Base-by-base conservation (phyloP, 306 rosid species). In the Prunus fruticosa region DNA sequence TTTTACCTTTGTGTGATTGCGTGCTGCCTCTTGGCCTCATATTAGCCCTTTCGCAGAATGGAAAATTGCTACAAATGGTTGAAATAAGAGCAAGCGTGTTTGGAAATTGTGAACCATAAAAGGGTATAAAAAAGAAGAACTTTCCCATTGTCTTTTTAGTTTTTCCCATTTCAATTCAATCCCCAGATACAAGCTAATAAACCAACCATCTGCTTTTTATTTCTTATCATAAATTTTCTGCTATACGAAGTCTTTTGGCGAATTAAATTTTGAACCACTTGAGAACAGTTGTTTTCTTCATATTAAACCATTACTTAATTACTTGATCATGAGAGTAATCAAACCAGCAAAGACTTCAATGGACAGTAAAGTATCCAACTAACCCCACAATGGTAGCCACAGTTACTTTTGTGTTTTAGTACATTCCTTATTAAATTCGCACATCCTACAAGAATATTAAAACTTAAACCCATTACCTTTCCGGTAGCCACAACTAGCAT, bases 1-100 rank as follows among this genome's bases (percentile, higher is more conserved):
- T 34, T 12, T 16, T 22, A 23, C 74, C 80, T 86, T 69, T 82
- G 76, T 82, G 88, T 72, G 83, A 79, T 74, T 84, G 83, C 85
- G 85, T 82, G 90, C 82, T 51, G 25, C 69, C 51, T 43, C 51
- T 2, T 6, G 43, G 43, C 43, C 43, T 34, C 41, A 34, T 34
- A 34, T n/a, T n/a, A 34, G 8, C 8, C 38, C 38, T 34, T 28
- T 50, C 16, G 25, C 4, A n/a, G 18, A 62, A 25, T 11, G 23
- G 10, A 67, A 20, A 67, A 11, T 20, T 67, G 11, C 9, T 28
- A 75, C 16, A 71, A 72, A 53, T 80, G 49, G 79, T 69, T 47
- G 64, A 72, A 51, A 32, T 58, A 66, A 30, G 69, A 78, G 74
- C 64, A 80, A 72, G 5, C 69, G 18, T 72, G 80, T 57, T 82